phyloP scores from a whole-genome alignment of 768 basidiomycete genomes.

The Leucogyrophana mollusca region DNA sequence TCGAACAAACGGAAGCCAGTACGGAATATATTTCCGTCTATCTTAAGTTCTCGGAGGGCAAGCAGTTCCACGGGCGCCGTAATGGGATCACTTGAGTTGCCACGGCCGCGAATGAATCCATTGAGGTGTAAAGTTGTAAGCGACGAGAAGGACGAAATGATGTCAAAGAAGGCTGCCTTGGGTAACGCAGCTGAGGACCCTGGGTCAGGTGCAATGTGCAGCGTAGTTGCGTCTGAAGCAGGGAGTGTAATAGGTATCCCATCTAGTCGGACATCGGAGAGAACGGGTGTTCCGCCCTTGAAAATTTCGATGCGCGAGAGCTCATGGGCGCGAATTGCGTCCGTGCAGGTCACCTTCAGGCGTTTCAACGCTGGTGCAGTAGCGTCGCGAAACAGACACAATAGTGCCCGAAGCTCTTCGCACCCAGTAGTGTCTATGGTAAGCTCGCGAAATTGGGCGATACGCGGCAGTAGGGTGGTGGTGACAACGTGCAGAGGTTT shows the following conservation, averaged over 20 bases:
- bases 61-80: conserved; percentile 30
- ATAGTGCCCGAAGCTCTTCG: conserved; percentile 24
- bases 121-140: conserved; percentile 30
- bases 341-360: conserved; percentile 27
- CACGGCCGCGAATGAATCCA: conserved; percentile 30
- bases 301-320: conserved; percentile 32
- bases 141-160: conserved; percentile 23
- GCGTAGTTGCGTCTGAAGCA: conserved; percentile 22
- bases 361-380: conserved; percentile 26
- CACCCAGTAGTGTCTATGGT: conserved; percentile 29
- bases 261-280: conserved; percentile 30
- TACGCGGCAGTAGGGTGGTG: conserved; percentile 26
- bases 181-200: conserved; percentile 13
- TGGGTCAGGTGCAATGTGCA: conserved; percentile 34
- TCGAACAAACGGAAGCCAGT: conserved; percentile 34
- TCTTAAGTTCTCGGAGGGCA: conserved; percentile 24
- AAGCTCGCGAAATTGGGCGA: conserved; percentile 29
- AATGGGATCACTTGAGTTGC: conserved; percentile 24
- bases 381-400: conserved; percentile 19
- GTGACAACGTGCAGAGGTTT: conserved; percentile 23
- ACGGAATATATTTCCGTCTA: conserved; percentile 29
- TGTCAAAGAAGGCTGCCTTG: conserved; percentile 27
- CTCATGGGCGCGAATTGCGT: conserved; percentile 22
- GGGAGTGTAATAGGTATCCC: conserved; percentile 31
- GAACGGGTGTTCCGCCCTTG: conserved; percentile 27